A percentile compares a stretch with the other conserved stretches of the same genome.
Evolutionary conservation across 78 protist species (phyloP).

Genomic region (Dictyostelium discoideum): dicty_2.7 NC_007088.5:4540001-4540500

Average conservation of each 20-base stretch:
- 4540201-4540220: slow-evolving; percentile 18
- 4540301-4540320: slow-evolving; percentile 33
- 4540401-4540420: slow-evolving; percentile 16
- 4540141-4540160: slow-evolving; percentile 14
- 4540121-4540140: background rate
- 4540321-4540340: background rate
- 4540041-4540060: background rate
- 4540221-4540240: slow-evolving; percentile 12
- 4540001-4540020: slow-evolving; percentile 21
- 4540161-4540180: slow-evolving; percentile 19
- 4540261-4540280: background rate
- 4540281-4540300: slow-evolving; percentile 1
- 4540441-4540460: slow-evolving; percentile 23
- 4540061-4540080: slow-evolving; percentile 35
- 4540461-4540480: slow-evolving; percentile 74
- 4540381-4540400: background rate
- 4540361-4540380: slow-evolving; percentile 42
- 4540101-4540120: slow-evolving; percentile 25
- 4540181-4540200: slow-evolving; percentile 30
- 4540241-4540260: background rate
- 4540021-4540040: slow-evolving; percentile 58
- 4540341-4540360: slow-evolving; percentile 40
- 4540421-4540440: slow-evolving; percentile 51
- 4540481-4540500: slow-evolving; percentile 30
- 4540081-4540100: slow-evolving; percentile 49